Base-by-base conservation (phyloP, 1,139 yeast genomes). In the Lodderomyces parapsilosis region DNA sequence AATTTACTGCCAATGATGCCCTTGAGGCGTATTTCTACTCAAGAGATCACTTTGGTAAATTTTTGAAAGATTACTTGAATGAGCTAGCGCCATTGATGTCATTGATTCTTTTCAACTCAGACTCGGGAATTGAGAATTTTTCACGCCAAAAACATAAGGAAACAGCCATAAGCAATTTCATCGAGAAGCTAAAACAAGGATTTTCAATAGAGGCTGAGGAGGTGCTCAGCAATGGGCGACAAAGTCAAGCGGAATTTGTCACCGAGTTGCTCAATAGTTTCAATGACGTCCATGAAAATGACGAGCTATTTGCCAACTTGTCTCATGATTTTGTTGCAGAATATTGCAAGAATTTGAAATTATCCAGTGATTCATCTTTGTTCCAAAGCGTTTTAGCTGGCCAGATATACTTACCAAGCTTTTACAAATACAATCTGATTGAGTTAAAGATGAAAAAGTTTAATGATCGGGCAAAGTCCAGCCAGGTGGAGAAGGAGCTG, bases 311-410 rank as follows among this genome's bases (percentile, higher is more conserved):
- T 49, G 60, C 58, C 15, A 62, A 61, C 40, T 53, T 73, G 15
- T 67, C 81, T 6, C 65, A 72, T 40, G 74, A 81, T 50, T 81
- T 88, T 53, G 76, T 83, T 4, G 75, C 81, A 7, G 88, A 83
- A 49, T 88, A 76, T 54, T 86, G 96, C 56, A 70, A 80, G 10
- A 67, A 77, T 40, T 64, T 83, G 54, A 81, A 81, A 4, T 67
- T 86, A 28, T 77, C 88, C 1, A 80, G 83, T 19, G 87, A 84
- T 48, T 84, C 94, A 0, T 86, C 94, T 0, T 60, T 88, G 27
- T 83, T 80, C 59, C 75, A 83, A 51, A 75, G 86, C 10, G 65
- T 84, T 1, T 65, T 86, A 38, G 83, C 94, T 1, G 93, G 96
- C 2, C 76, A 80, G 39, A 69, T 85, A 17, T 84, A 91, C 38